Evolutionary conservation across 1,139 yeast genomes (phyloP).

Genomic region (Martiniozyma asiatica): DNA sequence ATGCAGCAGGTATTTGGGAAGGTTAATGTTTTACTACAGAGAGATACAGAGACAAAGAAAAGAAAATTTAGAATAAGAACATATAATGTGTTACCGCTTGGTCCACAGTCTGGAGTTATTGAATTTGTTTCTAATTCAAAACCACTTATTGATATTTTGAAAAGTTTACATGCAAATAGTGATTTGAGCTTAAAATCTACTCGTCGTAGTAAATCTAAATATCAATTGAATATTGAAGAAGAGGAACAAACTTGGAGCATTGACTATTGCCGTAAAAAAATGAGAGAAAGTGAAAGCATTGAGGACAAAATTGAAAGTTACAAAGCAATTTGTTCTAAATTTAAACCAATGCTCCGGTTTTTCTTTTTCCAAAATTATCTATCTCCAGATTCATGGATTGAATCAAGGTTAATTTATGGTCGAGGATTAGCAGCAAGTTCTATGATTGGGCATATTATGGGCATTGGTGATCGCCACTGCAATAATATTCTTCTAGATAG

Average conservation of each 20-base stretch:
- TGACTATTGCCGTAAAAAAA: conserved; percentile 49
- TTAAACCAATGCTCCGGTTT: conserved; percentile 55
- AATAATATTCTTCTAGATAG: conserved; percentile 79
- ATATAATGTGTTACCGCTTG: conserved; percentile 82
- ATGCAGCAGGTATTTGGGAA: conserved; percentile 95
- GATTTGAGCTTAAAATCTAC: no score
- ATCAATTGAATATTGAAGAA: no score
- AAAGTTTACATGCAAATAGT: conserved; percentile 43
- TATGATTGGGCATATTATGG: conserved; percentile 76
- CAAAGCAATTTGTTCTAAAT: conserved; percentile 33
- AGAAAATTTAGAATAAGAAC: conserved; percentile 60
- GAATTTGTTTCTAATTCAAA: conserved; percentile 78
- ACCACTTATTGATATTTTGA: conserved; percentile 58
- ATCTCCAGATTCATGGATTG: conserved; percentile 64
- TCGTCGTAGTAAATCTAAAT: no score
- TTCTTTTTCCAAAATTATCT: conserved; percentile 64
- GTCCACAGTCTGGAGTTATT: conserved; percentile 77
- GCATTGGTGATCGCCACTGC: conserved; percentile 92
- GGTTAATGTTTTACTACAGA: conserved; percentile 58
- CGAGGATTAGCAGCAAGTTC: conserved; percentile 79
- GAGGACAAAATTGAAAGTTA: conserved; percentile 40
- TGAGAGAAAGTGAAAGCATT: conserved; percentile 40
- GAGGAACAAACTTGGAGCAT: no score
- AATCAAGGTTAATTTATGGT: conserved; percentile 51
- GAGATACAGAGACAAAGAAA: conserved; percentile 44